Evolutionary conservation across 1,139 yeast species (phyloP).

Genomic region (Yamadazyma atlantica): DNA sequence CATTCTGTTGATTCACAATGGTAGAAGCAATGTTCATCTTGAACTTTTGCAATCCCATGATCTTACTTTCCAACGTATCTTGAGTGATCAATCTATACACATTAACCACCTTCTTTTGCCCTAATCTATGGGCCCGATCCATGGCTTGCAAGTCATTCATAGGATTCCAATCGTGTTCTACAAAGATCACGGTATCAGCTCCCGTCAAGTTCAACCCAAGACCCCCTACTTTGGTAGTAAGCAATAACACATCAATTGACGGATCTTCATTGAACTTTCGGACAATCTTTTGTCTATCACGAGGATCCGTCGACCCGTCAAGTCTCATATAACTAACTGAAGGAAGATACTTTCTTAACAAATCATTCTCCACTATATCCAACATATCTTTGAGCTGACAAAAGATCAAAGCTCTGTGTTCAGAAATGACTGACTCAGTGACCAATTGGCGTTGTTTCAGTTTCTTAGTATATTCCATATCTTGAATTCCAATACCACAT

Average conservation of each 20-base stretch:
- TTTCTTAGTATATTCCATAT: slow-evolving; percentile 38
- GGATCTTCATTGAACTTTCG: slow-evolving; percentile 94
- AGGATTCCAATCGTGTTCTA: slow-evolving; percentile 99
- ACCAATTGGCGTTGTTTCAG: slow-evolving; percentile 34
- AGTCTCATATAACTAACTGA: slow-evolving; percentile 91
- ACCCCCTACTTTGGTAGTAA: slow-evolving; percentile 98
- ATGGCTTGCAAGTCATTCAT: slow-evolving; percentile 99
- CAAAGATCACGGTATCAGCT: slow-evolving; percentile 97
- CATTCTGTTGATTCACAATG: slow-evolving; percentile 92
- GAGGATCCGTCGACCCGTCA: slow-evolving; percentile 93
- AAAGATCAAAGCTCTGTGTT: slow-evolving; percentile 92
- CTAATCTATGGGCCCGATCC: slow-evolving; percentile 98
- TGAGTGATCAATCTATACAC: slow-evolving; percentile 92
- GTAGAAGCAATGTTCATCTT: slow-evolving; percentile 97
- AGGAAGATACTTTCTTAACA: slow-evolving; percentile 82
- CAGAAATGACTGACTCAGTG: slow-evolving; percentile 79
- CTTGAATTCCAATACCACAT: slow-evolving; percentile 87
- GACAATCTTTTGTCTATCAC: slow-evolving; percentile 89
- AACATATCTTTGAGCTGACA: slow-evolving; percentile 98
- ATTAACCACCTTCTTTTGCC: slow-evolving; percentile 95
- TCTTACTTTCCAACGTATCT: slow-evolving; percentile 92
- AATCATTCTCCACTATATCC: slow-evolving; percentile 90
- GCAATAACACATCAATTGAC: slow-evolving; percentile 84
- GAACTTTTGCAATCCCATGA: slow-evolving; percentile 97
- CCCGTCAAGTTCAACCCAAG: slow-evolving; percentile 96